Percentiles rank a stretch among this genome's conserved stretches.
Evolutionary conservation across 2,329 filamentous ascomycete species (phyloP).

Genomic region (Phialophora macrospora): DNA sequence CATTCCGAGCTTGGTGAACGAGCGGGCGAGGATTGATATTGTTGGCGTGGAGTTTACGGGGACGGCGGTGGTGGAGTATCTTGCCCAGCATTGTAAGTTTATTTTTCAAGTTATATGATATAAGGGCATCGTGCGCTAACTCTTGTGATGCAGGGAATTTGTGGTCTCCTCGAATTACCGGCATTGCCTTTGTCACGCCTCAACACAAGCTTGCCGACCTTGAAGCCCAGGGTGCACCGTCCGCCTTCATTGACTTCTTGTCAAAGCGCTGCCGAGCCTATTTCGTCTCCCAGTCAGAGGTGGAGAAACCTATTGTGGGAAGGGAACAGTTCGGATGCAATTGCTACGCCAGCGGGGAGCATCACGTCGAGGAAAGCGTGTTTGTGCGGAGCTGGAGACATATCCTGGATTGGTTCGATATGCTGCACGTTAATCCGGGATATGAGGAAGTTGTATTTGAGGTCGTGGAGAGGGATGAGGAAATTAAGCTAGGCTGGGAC

Average conservation of each 20-base stretch:
- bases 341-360: constrained; percentile 70
- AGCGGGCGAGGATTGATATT: constrained; percentile 66
- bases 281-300: constrained; percentile 57
- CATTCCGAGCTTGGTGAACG: constrained; percentile 53
- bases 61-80: constrained; percentile 61
- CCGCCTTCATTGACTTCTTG: constrained; percentile 44
- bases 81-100: constrained; percentile 61
- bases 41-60: constrained; percentile 73
- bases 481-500: constrained; percentile 30
- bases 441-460: constrained; percentile 46
- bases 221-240: constrained; percentile 30
- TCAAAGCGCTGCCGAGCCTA: constrained; percentile 66
- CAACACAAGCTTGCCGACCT: constrained; percentile 44
- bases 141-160: constrained; percentile 42
- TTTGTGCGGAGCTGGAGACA: constrained; percentile 60
- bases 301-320: constrained; percentile 60
- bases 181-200: constrained; percentile 49
- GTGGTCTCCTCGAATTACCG: constrained; percentile 49
- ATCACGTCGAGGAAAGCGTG: constrained; percentile 64
- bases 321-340: constrained; percentile 66
- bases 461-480: constrained; percentile 16
- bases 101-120: not conserved
- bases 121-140: not conserved
- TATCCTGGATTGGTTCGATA: constrained; percentile 66
- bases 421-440: constrained; percentile 56